Evolutionary conservation across 2,329 filamentous ascomycete species (phyloP), one percentile per base, ranked within the genome.

Genomic region (Colletotrichum coccodes): DNA sequence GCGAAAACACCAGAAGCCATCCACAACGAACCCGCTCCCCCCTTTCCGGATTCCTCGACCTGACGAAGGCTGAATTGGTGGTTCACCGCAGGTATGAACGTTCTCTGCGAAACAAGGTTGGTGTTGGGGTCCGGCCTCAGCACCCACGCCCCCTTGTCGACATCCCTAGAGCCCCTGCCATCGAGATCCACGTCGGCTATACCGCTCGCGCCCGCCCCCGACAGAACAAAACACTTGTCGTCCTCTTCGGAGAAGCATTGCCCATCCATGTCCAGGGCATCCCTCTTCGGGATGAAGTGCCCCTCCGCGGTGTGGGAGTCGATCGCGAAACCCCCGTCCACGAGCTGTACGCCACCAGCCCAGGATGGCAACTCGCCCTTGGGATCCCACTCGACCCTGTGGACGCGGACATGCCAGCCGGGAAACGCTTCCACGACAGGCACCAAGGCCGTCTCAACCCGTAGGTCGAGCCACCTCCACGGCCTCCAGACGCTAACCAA

Each of bases 111-210:
- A 21, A 72, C 56, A 16, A 73, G 28, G 23, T 73, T 73, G 8
- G 71, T 73, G 59, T 73, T 73, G 5, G 72, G 68, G 32, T 73
- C 71, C 23, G 70, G 52, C 47, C 52, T 57, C 36, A 73, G 42
- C 16, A 68, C 60, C 23, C 61, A 53, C 2, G 38, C 53, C 28
- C 66, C 34, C 11, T 34, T 28, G 12, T 49, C 46, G 4, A 34
- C 53, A n/a, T 36, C 36, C 4, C 9, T 47, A 4, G n/a, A 6
- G 21, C 18, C 14, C 4, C 30, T n/a, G n/a, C 44, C n/a, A 38
- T 52, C n/a, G n/a, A 46, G 18, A 2, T 18, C 23, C 26, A 66
- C 32, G 44, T 65, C 61, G 12, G 58, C 54, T 6, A 73, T 49
- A 12, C 72, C 68, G 18, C 65, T 70, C 3, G 59, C 61, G 16